phyloP scores from a whole-genome alignment of 2,329 filamentous ascomycete species.

The Colletotrichum limetticola region DNA sequence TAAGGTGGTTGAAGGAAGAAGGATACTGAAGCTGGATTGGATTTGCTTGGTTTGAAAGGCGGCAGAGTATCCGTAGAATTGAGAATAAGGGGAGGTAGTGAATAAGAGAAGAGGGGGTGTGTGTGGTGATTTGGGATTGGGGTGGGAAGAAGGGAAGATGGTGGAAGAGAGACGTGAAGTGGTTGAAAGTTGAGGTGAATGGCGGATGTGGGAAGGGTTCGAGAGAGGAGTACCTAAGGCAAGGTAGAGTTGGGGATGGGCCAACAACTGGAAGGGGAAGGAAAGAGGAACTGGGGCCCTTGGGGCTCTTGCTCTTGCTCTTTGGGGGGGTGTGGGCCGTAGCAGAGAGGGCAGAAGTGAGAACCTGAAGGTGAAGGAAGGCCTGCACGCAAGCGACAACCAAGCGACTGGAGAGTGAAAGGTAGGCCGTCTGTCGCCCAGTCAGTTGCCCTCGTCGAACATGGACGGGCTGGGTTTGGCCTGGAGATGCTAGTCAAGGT shows the following conservation, averaged over 20 bases:
- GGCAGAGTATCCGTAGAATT: conserved; percentile 1
- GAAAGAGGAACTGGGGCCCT: background rate
- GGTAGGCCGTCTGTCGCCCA: background rate
- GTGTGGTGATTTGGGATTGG: conserved; percentile 1
- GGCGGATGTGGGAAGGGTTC: conserved; percentile 24
- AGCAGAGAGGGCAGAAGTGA: too few relatives aligned
- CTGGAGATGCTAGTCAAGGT: conserved; percentile 29
- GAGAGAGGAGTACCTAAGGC: conserved; percentile 2
- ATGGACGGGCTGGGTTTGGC: conserved; percentile 27
- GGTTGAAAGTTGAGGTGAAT: conserved; percentile 19
- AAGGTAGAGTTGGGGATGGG: conserved; percentile 2
- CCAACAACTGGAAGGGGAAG: background rate
- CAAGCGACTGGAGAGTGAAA: conserved; percentile 13
- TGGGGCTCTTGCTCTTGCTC: background rate
- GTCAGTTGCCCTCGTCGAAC: conserved; percentile 20
- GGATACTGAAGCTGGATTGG: conserved; percentile 9
- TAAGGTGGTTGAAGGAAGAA: conserved; percentile 4
- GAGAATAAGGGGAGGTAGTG: conserved; percentile 22
- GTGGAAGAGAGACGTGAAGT: conserved; percentile 6
- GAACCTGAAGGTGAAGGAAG: background rate
- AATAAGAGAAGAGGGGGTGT: conserved; percentile 15
- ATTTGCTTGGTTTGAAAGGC: background rate
- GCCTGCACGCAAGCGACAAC: conserved; percentile 15
- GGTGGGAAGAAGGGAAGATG: conserved; percentile 5
- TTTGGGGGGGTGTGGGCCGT: background rate